These are phyloP conservation scores for Friedmanniomyces simplex DNA, from an alignment of 495 filamentous ascomycete species.

Conservation along the genomic window DNA sequence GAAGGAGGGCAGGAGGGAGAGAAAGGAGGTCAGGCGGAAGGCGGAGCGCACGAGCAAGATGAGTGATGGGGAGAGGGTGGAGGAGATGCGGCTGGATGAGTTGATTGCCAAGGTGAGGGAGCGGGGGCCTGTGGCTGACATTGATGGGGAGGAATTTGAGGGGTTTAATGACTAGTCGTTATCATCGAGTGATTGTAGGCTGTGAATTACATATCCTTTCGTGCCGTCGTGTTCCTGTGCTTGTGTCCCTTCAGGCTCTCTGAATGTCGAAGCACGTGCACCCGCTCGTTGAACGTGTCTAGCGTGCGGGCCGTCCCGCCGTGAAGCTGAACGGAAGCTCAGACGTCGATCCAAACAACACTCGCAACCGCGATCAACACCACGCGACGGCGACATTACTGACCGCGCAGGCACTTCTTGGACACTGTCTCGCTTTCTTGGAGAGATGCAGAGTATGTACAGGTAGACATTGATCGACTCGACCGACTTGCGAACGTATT, in stretches of 20 bases:
- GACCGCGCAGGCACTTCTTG: neutral
- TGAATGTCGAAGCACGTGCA: too few relatives aligned
- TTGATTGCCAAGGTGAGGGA: constrained; percentile 63
- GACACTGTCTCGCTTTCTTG: neutral
- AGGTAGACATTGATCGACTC: neutral
- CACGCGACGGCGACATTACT: neutral
- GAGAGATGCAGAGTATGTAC: neutral
- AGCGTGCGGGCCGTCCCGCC: neutral
- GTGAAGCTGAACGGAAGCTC: neutral
- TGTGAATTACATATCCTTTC: too few relatives aligned
- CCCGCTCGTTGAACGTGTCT: too few relatives aligned
- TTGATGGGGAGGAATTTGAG: constrained; percentile 29
- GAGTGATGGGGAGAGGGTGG: constrained; percentile 60
- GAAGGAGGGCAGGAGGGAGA: constrained; percentile 57
- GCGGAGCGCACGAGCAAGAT: constrained; percentile 56
- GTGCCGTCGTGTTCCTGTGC: too few relatives aligned
- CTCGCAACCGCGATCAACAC: neutral
- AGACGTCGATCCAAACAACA: neutral
- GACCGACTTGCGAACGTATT: neutral
- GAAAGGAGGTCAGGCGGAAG: constrained; percentile 63
- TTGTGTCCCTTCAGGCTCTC: too few relatives aligned
- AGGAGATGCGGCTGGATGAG: constrained; percentile 57
- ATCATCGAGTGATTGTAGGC: too few relatives aligned
- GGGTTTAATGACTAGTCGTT: constrained; percentile 20
- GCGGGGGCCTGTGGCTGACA: constrained; percentile 30